A percentile compares a stretch with the other conserved stretches of the same genome.
These are phyloP conservation scores for Letharia lupina DNA, from an alignment of 495 filamentous ascomycete genomes.

Conservation along the genomic window DNA sequence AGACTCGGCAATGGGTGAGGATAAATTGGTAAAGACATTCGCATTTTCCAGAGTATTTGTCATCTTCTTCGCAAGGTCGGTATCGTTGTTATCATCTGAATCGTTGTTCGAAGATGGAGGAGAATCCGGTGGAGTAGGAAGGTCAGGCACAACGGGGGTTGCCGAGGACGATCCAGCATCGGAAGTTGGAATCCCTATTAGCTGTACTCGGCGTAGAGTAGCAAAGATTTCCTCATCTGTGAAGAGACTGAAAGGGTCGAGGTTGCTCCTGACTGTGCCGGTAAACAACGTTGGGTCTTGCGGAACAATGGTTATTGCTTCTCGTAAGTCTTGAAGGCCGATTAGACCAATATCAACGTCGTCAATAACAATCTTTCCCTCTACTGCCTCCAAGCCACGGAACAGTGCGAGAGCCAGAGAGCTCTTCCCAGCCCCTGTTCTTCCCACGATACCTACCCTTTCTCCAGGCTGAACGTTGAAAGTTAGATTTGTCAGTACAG, in stretches of 20 bases:
- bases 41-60: constrained; percentile 58
- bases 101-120: constrained; percentile 17
- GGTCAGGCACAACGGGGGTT: constrained; percentile 37
- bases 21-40: constrained; percentile 87
- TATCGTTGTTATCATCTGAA: constrained; percentile 31
- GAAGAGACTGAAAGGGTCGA: constrained; percentile 89
- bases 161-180: constrained; percentile 42
- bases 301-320: constrained; percentile 94
- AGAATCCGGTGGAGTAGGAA: constrained; percentile 22
- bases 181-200: constrained; percentile 50
- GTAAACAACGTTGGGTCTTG: constrained; percentile 97
- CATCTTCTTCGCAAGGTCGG: constrained; percentile 32
- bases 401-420: constrained; percentile 94
- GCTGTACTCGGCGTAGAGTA: constrained; percentile 80
- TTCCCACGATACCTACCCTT: constrained; percentile 93
- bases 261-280: constrained; percentile 87
- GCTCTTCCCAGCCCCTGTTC: constrained; percentile 96
- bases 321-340: constrained; percentile 82
- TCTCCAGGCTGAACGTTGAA: constrained; percentile 82
- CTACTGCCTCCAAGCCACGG: constrained; percentile 87
- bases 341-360: constrained; percentile 81
- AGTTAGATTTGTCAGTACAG: constrained; percentile 71
- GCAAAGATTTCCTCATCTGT: constrained; percentile 87
- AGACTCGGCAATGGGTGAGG: constrained; percentile 78
- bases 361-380: constrained; percentile 84